A percentile compares a stretch with the other conserved stretches of the same genome.
Evolutionary conservation across 441 rosid genomes (phyloP).

Genomic region (Pelargonium cotyledonis): DNA sequence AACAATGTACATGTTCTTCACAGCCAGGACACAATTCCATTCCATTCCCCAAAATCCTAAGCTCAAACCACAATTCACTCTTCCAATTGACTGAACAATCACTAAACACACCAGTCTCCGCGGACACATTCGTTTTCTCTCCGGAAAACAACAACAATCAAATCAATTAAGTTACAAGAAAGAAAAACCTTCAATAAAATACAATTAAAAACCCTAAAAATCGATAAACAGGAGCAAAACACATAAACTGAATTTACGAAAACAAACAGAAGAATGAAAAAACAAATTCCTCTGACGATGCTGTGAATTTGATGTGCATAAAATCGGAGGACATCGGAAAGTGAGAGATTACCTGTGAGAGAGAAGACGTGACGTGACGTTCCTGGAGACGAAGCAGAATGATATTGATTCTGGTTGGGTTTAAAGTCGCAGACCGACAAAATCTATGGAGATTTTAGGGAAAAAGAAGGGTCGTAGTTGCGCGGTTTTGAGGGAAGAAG

Average conservation of each 20-base stretch:
- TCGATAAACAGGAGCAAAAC: background rate
- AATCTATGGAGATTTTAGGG: background rate
- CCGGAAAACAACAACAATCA: background rate
- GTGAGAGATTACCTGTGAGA: conserved; percentile 4
- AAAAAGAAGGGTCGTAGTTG: conserved; percentile 2
- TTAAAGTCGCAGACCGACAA: background rate
- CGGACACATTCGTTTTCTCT: background rate
- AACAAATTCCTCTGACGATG: background rate
- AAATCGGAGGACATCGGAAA: background rate
- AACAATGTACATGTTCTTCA: conserved; percentile 6
- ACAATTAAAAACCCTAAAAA: conserved; percentile 2
- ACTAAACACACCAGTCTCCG: background rate
- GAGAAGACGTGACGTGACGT: background rate
- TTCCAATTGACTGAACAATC: background rate
- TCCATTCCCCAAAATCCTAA: background rate
- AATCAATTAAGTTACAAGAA: background rate
- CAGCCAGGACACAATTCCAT: background rate
- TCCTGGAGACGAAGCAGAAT: conserved; percentile 4
- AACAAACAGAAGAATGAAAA: background rate
- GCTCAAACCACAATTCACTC: conserved; percentile 1
- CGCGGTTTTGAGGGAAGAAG: conserved; percentile 8
- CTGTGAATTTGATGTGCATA: background rate
- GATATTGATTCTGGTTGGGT: background rate
- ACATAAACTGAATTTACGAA: background rate
- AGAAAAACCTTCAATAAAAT: background rate